Evolutionary conservation across 2,329 filamentous ascomycete genomes (phyloP), one percentile per base, ranked within the genome.

Genomic region (Trichoderma koningiopsis): DNA sequence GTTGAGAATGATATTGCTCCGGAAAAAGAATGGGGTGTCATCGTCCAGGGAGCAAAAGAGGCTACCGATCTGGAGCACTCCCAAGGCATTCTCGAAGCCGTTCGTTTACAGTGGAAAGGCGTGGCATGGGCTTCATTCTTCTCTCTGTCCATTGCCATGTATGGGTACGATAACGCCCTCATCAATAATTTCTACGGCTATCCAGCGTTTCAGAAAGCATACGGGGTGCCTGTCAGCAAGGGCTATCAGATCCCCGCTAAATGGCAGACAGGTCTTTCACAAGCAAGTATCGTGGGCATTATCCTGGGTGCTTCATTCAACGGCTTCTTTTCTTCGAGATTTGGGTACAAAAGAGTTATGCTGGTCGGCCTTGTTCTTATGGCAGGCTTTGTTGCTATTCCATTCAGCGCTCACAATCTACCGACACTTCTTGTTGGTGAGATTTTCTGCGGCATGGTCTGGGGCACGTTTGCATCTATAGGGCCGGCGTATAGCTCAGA

Each of bases 181-280:
- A 75, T 82, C 14, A 74, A 72, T 67, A 81, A 78, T 68, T 80
- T 81, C 68, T 81, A 78, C 65, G 79, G 76, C 11, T 80, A 79
- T 65, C 80, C 76, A 47, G 49, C 55, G 31, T 56, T 69, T n/a
- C 56, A 63, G 19, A 68, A 68, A 40, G 58, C 56, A 5, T 68
- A 68, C 47, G 66, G 66, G 0, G 52, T 57, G n/a, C 76, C 78
- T 59, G 75, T 85, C 69, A 76, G 55, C 16, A 43, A 67, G 19
- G 64, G 64, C 19, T 67, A 49, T 24, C 64, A 67, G 40, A 31
- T 88, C 31, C 77, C 81, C 0, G 81, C 83, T 0, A 72, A 80
- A 0, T 88, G 86, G 86, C 84, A 87, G 72, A 80, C 83, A 2
- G 84, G 80, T 0, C 74, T 88, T 0, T 77, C 77, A 22, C 83